Conservation (phyloP, 2,329 filamentous ascomycete genomes). For the Ceratocystis diversiconidia region DNA sequence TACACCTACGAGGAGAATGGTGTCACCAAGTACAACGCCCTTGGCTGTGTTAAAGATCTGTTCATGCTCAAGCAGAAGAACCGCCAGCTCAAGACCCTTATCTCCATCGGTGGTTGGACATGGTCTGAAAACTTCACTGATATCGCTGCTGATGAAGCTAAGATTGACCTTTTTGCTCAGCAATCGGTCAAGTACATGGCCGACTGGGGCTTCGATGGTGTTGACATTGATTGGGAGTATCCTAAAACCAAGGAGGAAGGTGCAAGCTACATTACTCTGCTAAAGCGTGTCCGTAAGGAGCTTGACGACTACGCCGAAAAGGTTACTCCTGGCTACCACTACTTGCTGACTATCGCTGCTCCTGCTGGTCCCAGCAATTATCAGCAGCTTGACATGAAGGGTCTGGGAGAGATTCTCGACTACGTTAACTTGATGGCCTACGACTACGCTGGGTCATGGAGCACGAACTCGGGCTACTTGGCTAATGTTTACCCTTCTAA, state of each 20-base stretch:
- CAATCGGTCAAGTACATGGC: conserved; percentile 55
- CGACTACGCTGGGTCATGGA: conserved; percentile 59
- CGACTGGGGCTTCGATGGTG: conserved; percentile 50
- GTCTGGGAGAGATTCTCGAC: conserved; percentile 36
- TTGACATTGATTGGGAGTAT: conserved; percentile 32
- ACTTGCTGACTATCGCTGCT: conserved; percentile 39
- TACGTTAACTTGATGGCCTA: conserved; percentile 56
- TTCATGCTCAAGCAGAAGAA: conserved; percentile 64
- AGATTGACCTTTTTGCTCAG: conserved; percentile 52
- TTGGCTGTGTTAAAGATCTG: conserved; percentile 69
- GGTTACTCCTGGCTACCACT: conserved; percentile 35
- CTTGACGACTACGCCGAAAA: conserved; percentile 35
- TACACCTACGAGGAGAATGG: conserved; percentile 40
- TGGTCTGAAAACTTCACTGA: conserved; percentile 63
- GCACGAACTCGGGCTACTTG: conserved; percentile 47
- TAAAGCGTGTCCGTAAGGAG: conserved; percentile 32
- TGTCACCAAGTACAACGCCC: conserved; percentile 51
- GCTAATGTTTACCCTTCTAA: conserved; percentile 52
- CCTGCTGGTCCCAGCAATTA: conserved; percentile 37
- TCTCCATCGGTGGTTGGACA: conserved; percentile 77
- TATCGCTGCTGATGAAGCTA: conserved; percentile 47
- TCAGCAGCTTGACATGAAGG: conserved; percentile 31
- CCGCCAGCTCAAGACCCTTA: conserved; percentile 60
- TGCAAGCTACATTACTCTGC: conserved; percentile 32
- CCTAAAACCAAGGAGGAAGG: conserved; percentile 29